Evolutionary conservation across 1,139 yeast species (phyloP).

Genomic region (Geotrichum carabidarum): DNA sequence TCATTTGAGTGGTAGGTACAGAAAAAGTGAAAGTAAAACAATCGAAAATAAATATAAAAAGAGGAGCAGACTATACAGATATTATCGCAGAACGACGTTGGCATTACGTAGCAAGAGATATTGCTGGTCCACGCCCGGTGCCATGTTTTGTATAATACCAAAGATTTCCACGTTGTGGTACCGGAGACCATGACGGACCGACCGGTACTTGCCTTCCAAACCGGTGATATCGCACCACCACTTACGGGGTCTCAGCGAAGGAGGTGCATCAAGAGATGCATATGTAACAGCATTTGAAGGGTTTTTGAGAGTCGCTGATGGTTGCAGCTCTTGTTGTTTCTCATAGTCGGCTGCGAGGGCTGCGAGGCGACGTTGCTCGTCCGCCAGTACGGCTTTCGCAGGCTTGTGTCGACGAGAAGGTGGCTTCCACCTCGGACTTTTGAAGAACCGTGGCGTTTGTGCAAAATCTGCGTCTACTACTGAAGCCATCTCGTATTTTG

Average conservation of each 20-base stretch:
- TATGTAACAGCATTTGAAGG: conserved; percentile 20
- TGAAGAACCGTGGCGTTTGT: conserved; percentile 42
- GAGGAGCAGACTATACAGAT: background rate
- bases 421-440: conserved; percentile 48
- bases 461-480: conserved; percentile 31
- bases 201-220: conserved; percentile 66
- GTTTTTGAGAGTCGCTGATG: conserved; percentile 26
- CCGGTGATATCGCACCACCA: conserved; percentile 95
- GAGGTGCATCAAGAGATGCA: conserved; percentile 69
- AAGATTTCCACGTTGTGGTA: conserved; percentile 82
- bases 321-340: conserved; percentile 29
- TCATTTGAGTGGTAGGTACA: conserved; percentile 9
- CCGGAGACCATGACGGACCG: conserved; percentile 71
- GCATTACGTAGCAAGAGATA: conserved; percentile 85
- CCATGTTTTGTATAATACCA: conserved; percentile 70
- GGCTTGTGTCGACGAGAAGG: conserved; percentile 68
- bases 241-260: conserved; percentile 73
- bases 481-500: background rate
- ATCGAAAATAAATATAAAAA: background rate
- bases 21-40: background rate
- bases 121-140: conserved; percentile 91
- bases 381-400: conserved; percentile 65
- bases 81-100: conserved; percentile 65
- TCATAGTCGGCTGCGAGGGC: conserved; percentile 9
- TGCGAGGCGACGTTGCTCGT: conserved; percentile 61